Percentiles rank a stretch among this genome's conserved stretches.
Conservation (phyloP, 1,139 yeast genomes). For the Komagataea norvegica region DNA sequence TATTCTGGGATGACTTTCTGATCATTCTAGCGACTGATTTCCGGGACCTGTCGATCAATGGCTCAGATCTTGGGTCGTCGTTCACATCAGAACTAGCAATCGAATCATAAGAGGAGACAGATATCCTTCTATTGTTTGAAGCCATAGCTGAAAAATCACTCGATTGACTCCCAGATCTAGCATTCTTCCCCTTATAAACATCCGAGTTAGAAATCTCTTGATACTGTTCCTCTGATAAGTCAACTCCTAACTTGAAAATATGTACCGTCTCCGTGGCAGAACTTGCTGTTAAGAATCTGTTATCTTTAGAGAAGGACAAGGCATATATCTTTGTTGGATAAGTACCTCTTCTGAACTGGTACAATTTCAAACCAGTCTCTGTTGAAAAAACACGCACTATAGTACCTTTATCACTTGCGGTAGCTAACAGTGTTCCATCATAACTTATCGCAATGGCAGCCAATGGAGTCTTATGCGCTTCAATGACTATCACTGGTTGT, state of each 20-base stretch:
- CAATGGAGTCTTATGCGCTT: constrained; percentile 85
- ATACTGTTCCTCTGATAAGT: constrained; percentile 5
- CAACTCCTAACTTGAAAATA: constrained; percentile 61
- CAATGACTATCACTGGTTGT: constrained; percentile 85
- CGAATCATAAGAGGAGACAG: constrained; percentile 32
- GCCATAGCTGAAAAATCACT: constrained; percentile 27
- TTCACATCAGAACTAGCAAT: constrained; percentile 35
- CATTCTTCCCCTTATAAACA: no score
- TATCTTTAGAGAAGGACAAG: constrained; percentile 71
- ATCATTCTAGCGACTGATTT: constrained; percentile 69
- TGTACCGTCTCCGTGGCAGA: constrained; percentile 94
- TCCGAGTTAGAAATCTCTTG: no score
- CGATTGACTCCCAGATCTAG: constrained; percentile 29
- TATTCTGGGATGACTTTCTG: constrained; percentile 47
- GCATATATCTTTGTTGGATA: constrained; percentile 89
- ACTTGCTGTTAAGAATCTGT: constrained; percentile 72
- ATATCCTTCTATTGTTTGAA: constrained; percentile 28
- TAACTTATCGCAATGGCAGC: constrained; percentile 74
- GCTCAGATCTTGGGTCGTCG: constrained; percentile 38
- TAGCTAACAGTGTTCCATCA: constrained; percentile 82
- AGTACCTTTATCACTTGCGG: constrained; percentile 95
- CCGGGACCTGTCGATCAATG: constrained; percentile 64
- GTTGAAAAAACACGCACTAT: constrained; percentile 85
- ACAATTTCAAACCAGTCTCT: constrained; percentile 74
- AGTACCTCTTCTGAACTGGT: constrained; percentile 91